A percentile compares a stretch with the other conserved stretches of the same genome.
These are phyloP conservation scores for Ophiocordyceps unilateralis DNA, from an alignment of 2,329 filamentous ascomycete species.

Conservation along the genomic window DNA sequence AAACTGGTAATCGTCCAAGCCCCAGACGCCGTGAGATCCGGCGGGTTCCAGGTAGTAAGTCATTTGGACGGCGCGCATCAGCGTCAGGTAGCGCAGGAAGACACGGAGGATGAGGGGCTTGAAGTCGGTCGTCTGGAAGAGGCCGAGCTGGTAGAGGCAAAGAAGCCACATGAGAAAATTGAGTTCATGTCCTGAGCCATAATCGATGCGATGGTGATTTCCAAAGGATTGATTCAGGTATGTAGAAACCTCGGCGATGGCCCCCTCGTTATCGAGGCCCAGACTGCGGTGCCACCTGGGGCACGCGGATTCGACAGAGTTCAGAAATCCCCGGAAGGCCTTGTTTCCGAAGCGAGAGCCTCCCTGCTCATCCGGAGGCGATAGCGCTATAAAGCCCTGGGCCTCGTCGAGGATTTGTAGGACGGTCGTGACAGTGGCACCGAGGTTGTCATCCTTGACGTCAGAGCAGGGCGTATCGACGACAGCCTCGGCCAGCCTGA, in stretches of 20 bases:
- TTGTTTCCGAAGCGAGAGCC: slow-evolving; percentile 93
- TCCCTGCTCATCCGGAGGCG: slow-evolving; percentile 69
- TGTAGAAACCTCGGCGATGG: slow-evolving; percentile 53
- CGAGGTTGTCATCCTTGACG: slow-evolving; percentile 35
- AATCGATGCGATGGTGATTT: slow-evolving; percentile 77
- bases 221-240: slow-evolving; percentile 79
- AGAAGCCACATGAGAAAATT: slow-evolving; percentile 96
- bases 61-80: slow-evolving; percentile 79
- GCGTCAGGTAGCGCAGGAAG: slow-evolving; percentile 63
- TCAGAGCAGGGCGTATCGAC: slow-evolving; percentile 50
- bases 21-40: slow-evolving; percentile 95
- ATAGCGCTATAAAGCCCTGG: slow-evolving; percentile 45
- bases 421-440: slow-evolving; percentile 43
- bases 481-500: slow-evolving; percentile 70
- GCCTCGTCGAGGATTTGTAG: slow-evolving; percentile 53
- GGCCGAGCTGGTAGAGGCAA: slow-evolving; percentile 67
- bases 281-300: slow-evolving; percentile 46
- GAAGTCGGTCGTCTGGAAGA: slow-evolving; percentile 51
- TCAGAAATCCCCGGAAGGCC: slow-evolving; percentile 68
- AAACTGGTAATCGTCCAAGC: slow-evolving; percentile 94
- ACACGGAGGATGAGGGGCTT: slow-evolving; percentile 57
- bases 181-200: slow-evolving; percentile 91
- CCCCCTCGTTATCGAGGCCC: slow-evolving; percentile 30
- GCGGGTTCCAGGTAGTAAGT: slow-evolving; percentile 96
- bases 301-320: slow-evolving; percentile 41